Evolutionary conservation across 176 grass and related monocot species (phyloP).

Genomic region (Tuctoria greenei): DNA sequence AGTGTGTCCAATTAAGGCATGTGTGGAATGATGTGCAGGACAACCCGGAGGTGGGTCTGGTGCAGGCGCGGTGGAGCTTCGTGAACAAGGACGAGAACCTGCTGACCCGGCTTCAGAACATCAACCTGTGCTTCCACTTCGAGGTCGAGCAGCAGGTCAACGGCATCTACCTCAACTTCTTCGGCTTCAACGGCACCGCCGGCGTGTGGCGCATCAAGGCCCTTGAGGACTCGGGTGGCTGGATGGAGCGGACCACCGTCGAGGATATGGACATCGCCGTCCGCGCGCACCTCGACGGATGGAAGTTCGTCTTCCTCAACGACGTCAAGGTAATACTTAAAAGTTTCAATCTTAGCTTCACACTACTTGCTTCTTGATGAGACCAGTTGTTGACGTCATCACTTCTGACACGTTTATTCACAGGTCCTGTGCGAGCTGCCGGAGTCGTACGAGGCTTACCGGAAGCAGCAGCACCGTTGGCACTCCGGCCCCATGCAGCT

Average conservation of each 20-base stretch:
- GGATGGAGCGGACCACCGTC: constrained; percentile 97
- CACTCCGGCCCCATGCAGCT: constrained; percentile 99
- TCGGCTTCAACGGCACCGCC: constrained; percentile 95
- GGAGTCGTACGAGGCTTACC: constrained; percentile 85
- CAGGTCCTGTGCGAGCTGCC: constrained; percentile 90
- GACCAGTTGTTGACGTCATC: neutral
- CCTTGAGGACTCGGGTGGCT: constrained; percentile 87
- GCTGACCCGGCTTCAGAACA: constrained; percentile 93
- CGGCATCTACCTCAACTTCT: constrained; percentile 90
- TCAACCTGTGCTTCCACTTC: constrained; percentile 98
- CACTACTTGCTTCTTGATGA: neutral
- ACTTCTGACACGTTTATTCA: neutral
- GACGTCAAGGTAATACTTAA: constrained; percentile 70
- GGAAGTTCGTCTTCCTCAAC: constrained; percentile 98
- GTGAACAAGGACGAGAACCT: constrained; percentile 98
- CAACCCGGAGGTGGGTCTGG: constrained; percentile 77
- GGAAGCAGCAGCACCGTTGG: constrained; percentile 99
- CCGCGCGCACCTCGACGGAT: constrained; percentile 81
- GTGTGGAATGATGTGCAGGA: constrained; percentile 48
- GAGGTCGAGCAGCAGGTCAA: constrained; percentile 99
- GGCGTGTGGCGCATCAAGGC: constrained; percentile 97
- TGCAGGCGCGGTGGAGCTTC: constrained; percentile 93
- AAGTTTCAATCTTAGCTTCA: neutral
- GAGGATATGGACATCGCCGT: constrained; percentile 99
- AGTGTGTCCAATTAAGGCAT: too few relatives aligned